Conservation (phyloP, 2,329 filamentous ascomycete genomes). For the Botryosphaeria dothidea region DNA sequence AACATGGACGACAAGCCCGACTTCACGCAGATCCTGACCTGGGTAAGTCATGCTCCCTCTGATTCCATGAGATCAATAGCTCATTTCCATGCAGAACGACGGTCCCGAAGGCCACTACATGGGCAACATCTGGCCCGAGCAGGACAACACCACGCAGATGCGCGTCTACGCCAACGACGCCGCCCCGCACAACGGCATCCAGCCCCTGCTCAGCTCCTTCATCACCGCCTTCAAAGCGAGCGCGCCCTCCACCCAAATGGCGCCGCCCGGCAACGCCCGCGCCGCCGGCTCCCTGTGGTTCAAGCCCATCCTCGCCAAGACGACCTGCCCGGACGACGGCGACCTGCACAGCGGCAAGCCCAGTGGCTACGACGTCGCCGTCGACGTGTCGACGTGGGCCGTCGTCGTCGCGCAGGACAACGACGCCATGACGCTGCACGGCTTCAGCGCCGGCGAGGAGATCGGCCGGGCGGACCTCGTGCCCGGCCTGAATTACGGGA, state of each 20-base stretch:
- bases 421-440: neutral
- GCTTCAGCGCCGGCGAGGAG: neutral
- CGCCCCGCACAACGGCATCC: slow-evolving; percentile 36
- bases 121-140: slow-evolving; percentile 36
- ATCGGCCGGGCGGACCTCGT: neutral
- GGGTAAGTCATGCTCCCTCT: slow-evolving; percentile 8
- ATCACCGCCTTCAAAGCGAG: slow-evolving; percentile 35
- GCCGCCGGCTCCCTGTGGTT: slow-evolving; percentile 3
- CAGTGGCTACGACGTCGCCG: neutral
- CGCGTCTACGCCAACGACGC: slow-evolving; percentile 29
- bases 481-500: neutral
- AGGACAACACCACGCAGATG: slow-evolving; percentile 26
- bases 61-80: neutral
- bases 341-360: neutral
- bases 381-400: neutral
- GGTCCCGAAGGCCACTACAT: slow-evolving; percentile 42
- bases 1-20: slow-evolving; percentile 29
- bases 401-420: neutral
- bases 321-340: neutral
- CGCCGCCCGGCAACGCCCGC: neutral
- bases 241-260: neutral
- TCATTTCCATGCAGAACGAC: slow-evolving; percentile 27
- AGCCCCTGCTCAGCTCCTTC: slow-evolving; percentile 39
- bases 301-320: neutral
- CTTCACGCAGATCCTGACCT: slow-evolving; percentile 40